These are phyloP conservation scores for Pythium chondricola DNA, from an alignment of 352 stramenopile genomes.

Conservation along the genomic window DNA sequence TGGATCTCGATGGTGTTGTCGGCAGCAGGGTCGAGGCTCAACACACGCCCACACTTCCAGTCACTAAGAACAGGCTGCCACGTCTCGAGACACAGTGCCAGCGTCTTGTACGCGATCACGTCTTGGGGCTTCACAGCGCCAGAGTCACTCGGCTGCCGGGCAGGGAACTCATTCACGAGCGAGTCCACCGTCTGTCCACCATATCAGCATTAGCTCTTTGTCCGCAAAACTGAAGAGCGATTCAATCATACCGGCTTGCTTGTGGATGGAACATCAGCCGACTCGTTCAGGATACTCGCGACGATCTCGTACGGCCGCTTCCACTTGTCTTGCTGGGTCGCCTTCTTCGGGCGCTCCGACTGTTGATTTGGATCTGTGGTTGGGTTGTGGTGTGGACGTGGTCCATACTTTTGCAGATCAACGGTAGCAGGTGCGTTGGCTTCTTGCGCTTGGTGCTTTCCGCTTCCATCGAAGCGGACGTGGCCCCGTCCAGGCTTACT, in stretches of 20 bases:
- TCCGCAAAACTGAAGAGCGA: conserved; percentile 29
- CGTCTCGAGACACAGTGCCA: conserved; percentile 71
- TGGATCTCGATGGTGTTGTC: conserved; percentile 6
- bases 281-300: conserved; percentile 36
- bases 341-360: conserved; percentile 17
- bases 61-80: conserved; percentile 66
- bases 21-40: conserved; percentile 5
- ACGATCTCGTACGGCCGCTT: conserved; percentile 78
- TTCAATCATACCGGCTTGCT: conserved; percentile 6
- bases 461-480: conserved; percentile 18
- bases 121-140: conserved; percentile 33
- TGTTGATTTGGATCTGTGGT: no score
- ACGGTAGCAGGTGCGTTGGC: not conserved
- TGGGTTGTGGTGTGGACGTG: no score
- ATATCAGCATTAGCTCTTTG: no score
- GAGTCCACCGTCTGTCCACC: conserved; percentile 9
- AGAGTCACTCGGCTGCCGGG: conserved; percentile 5
- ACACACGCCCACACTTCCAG: conserved; percentile 52
- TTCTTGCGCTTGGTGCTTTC: not conserved
- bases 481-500: conserved; percentile 11
- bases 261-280: no score
- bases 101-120: conserved; percentile 66
- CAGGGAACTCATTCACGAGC: conserved; percentile 25
- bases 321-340: conserved; percentile 52
- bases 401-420: conserved; percentile 58